These are phyloP conservation scores for Beauveria pseudobassiana DNA, from an alignment of 2,329 filamentous ascomycete genomes.

Conservation along the genomic window DNA sequence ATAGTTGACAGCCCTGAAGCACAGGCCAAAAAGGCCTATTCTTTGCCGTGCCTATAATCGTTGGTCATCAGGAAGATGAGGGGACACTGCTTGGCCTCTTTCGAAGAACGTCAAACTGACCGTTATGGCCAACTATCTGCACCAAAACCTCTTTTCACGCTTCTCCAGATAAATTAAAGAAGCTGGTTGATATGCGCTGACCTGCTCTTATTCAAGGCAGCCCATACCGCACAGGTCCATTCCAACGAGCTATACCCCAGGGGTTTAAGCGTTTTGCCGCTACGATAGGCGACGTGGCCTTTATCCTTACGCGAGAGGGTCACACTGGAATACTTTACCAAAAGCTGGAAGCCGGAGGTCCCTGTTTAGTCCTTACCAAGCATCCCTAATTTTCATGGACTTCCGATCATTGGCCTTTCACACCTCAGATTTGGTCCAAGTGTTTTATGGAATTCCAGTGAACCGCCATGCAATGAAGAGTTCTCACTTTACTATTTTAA, in stretches of 20 bases:
- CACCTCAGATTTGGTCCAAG: constrained; percentile 59
- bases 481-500: constrained; percentile 70
- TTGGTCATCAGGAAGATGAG: constrained; percentile 74
- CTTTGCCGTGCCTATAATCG: constrained; percentile 42
- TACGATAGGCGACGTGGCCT: constrained; percentile 66
- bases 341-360: constrained; percentile 45
- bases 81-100: constrained; percentile 68
- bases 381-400: constrained; percentile 64
- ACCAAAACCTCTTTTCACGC: constrained; percentile 53
- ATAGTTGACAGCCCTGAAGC: constrained; percentile 57
- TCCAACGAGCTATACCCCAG: constrained; percentile 66
- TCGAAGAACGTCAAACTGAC: constrained; percentile 54
- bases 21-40: constrained; percentile 44
- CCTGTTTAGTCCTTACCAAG: constrained; percentile 69
- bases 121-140: constrained; percentile 55
- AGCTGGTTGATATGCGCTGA: constrained; percentile 53
- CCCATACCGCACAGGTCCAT: constrained; percentile 53
- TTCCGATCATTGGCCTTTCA: constrained; percentile 71
- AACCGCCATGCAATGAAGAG: constrained; percentile 54
- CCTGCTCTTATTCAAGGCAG: constrained; percentile 50
- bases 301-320: constrained; percentile 63
- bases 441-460: constrained; percentile 57
- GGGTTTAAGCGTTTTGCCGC: constrained; percentile 72
- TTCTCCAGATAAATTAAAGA: constrained; percentile 39
- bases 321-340: constrained; percentile 44